Evolutionary conservation across 2,329 filamentous ascomycete species (phyloP).

Genomic region (Colletotrichum incanum): DNA sequence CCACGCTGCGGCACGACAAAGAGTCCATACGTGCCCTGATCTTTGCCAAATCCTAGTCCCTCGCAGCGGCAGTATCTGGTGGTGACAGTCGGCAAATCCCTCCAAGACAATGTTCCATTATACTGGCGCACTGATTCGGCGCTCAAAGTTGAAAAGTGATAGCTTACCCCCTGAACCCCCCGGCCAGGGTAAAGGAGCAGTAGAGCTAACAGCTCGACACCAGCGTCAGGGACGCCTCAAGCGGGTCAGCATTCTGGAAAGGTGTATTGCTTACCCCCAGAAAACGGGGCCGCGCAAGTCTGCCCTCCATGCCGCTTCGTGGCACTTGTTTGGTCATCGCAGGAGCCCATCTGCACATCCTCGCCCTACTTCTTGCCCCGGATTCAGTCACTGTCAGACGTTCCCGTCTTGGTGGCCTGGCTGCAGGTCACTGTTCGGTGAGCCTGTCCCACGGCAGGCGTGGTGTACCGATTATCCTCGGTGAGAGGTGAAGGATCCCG

Average conservation of each 20-base stretch:
- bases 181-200: not conserved
- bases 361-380: constrained; percentile 23
- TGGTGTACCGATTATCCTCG: constrained; percentile 8
- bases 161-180: constrained; percentile 29
- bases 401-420: not conserved
- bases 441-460: not conserved
- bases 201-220: not conserved
- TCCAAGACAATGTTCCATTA: constrained; percentile 22
- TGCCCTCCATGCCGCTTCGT: constrained; percentile 27
- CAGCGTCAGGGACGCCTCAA: constrained; percentile 18
- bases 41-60: not conserved
- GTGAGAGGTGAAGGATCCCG: not conserved
- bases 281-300: constrained; percentile 30
- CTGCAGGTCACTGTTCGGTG: not conserved
- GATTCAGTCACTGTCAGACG: constrained; percentile 13
- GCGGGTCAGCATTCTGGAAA: constrained; percentile 17
- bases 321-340: constrained; percentile 17
- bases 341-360: constrained; percentile 40
- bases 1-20: not conserved
- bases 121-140: constrained; percentile 18
- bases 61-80: not conserved
- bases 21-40: not conserved
- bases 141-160: constrained; percentile 38
- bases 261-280: constrained; percentile 26
- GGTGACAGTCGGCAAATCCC: constrained; percentile 22